phyloP scores from a whole-genome alignment of 2,329 filamentous ascomycete species.

The Xylariaceae sp. region DNA sequence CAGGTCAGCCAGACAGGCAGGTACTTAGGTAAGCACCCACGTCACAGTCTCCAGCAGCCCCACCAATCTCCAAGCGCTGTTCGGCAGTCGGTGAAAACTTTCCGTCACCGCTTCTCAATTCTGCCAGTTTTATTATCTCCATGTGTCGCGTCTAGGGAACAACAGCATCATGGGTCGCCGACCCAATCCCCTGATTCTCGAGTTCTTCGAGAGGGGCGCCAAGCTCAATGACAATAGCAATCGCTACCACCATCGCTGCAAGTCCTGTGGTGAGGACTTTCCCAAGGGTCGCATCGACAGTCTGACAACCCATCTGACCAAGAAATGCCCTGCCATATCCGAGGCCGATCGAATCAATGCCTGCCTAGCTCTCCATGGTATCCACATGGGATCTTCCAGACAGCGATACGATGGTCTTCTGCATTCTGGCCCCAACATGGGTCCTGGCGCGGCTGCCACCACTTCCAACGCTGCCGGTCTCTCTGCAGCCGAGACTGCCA shows the following conservation, averaged over 20 bases:
- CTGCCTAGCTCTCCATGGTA: slow-evolving; percentile 66
- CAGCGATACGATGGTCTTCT: slow-evolving; percentile 24
- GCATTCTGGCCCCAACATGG: slow-evolving; percentile 21
- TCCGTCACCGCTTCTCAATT: slow-evolving; percentile 31
- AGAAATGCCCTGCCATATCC: slow-evolving; percentile 78
- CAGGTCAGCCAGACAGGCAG: too few relatives aligned
- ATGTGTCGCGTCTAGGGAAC: background rate
- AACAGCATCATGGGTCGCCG: slow-evolving; percentile 67
- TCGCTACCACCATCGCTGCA: slow-evolving; percentile 87
- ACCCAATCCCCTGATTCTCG: slow-evolving; percentile 77
- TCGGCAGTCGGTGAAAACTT: slow-evolving; percentile 26
- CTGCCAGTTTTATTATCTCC: slow-evolving; percentile 31
- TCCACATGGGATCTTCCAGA: slow-evolving; percentile 43
- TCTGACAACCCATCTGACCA: slow-evolving; percentile 74
- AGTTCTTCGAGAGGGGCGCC: slow-evolving; percentile 81
- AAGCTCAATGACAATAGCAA: slow-evolving; percentile 89
- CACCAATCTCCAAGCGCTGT: background rate
- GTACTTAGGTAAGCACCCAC: too few relatives aligned
- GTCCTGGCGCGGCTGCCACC: slow-evolving; percentile 7
- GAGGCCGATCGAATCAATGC: slow-evolving; percentile 72
- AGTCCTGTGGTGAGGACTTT: slow-evolving; percentile 81
- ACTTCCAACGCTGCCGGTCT: background rate
- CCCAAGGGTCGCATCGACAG: slow-evolving; percentile 85
- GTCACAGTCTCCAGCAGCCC: too few relatives aligned
- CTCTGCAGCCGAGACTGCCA: background rate